Conservation (phyloP, 1,139 yeast genomes). For the Arxiozyma bovina region DNA sequence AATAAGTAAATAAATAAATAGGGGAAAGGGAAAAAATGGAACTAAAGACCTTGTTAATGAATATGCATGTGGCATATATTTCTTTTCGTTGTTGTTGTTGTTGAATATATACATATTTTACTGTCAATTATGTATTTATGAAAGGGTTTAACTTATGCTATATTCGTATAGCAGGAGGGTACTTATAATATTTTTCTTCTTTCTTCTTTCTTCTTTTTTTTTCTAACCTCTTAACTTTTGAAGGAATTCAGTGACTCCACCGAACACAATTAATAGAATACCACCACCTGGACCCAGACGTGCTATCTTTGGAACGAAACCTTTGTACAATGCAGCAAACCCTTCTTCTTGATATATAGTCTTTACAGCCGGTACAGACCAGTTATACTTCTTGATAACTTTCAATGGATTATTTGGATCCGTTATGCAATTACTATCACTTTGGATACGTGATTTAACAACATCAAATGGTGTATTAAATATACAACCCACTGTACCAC, state of each 20-base stretch:
- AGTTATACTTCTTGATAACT: slow-evolving; percentile 66
- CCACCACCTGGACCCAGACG: slow-evolving; percentile 99
- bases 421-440: slow-evolving; percentile 9
- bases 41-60: no score
- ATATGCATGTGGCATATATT: neutral
- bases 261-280: slow-evolving; percentile 88
- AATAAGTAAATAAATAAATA: no score
- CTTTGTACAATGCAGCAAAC: slow-evolving; percentile 77
- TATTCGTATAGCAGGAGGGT: neutral
- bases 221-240: slow-evolving; percentile 34
- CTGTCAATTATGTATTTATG: no score
- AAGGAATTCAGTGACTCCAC: slow-evolving; percentile 91
- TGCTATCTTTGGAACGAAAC: slow-evolving; percentile 92
- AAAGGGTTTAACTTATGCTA: neutral
- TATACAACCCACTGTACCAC: slow-evolving; percentile 93
- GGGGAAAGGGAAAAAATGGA: neutral
- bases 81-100: neutral
- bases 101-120: neutral
- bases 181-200: no score
- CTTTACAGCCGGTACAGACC: slow-evolving; percentile 79
- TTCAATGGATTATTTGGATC: slow-evolving; percentile 60
- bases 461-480: slow-evolving; percentile 97
- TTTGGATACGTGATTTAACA: slow-evolving; percentile 93
- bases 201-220: neutral
- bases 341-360: slow-evolving; percentile 87